Base-by-base conservation (phyloP, 116 monocot species). In the Phalaenopsis hybrid region DNA sequence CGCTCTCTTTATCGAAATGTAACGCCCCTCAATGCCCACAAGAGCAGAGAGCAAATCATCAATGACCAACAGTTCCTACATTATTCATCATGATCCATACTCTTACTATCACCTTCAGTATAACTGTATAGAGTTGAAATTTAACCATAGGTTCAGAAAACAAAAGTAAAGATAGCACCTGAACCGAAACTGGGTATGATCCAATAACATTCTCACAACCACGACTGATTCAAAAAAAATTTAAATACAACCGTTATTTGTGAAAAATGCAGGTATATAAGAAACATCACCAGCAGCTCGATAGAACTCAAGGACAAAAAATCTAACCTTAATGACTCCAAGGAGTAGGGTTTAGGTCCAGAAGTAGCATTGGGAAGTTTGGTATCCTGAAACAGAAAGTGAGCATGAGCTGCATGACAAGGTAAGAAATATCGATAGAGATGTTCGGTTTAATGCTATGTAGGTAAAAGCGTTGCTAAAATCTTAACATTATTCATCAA, bases 1-100 rank as follows among this genome's bases (percentile, higher is more conserved):
- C 7, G 89, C 85, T 81, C 87, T 92, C 65, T 88, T 93, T 31
- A 99, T 95, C 1, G 95, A 93, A 82, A 95, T 91, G 75, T 92
- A 99, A 57, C 99, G 84, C 48, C 99, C 99, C 84, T 95, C 95
- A 48, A 99, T 93, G 9, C 99, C 95, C 79, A 99, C 86, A 31
- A 99, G 88, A 46, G 95, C 89, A 52, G 85, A 93, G 6, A 99
- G 85, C 80, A 99, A 82, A 77, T 99, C 99, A 82, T 99, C 99
- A 78, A 99, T 93, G 8, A 93, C 90, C 77, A 95, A 85, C 12
- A 93, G 87, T 86, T 99, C 96, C 96, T 96, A 81, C n/a, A 67
- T 57, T 85, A 73, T 44, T 75, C 75, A 75, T 34, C 57, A 20
- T 72, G 51, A 75, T 16, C 45, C 12, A 21, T 46, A 7, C 45